Evolutionary conservation across 169 alveolate species (phyloP).

Genomic region (Plasmodium knowlesi): DNA sequence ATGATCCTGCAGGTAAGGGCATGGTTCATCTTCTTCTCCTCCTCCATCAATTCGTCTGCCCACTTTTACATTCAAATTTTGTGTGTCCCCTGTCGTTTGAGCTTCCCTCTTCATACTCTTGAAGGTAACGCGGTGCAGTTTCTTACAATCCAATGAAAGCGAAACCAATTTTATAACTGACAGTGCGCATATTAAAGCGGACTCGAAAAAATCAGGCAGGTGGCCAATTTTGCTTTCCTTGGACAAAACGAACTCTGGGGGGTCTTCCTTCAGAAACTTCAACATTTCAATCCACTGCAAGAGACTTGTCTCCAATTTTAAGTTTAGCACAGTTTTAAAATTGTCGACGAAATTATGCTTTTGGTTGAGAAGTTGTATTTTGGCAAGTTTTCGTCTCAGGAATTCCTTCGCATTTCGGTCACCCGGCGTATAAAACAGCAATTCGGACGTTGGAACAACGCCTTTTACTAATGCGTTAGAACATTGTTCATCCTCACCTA

Average conservation of each 20-base stretch:
- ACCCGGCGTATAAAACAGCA: background rate
- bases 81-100: background rate
- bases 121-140: conserved; percentile 11
- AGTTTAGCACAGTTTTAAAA: conserved; percentile 42
- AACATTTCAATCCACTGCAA: conserved; percentile 63
- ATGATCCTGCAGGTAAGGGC: background rate
- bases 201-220: conserved; percentile 31
- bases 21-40: background rate
- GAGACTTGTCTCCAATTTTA: conserved; percentile 23
- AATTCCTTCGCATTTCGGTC: background rate
- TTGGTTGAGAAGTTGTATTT: conserved; percentile 28
- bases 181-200: conserved; percentile 52
- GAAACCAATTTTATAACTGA: conserved; percentile 65
- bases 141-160: conserved; percentile 38
- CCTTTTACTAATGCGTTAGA: background rate
- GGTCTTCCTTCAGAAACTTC: conserved; percentile 53
- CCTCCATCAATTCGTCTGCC: no score
- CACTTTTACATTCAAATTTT: background rate
- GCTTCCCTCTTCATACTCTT: conserved; percentile 3
- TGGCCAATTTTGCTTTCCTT: conserved; percentile 16
- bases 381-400: conserved; percentile 26
- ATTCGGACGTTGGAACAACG: background rate
- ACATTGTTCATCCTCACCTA: background rate
- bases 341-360: conserved; percentile 18
- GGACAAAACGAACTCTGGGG: background rate